Evolutionary conservation across 192 early-diverging fungal species (phyloP).

Genomic region (Backusella australiensis): DNA sequence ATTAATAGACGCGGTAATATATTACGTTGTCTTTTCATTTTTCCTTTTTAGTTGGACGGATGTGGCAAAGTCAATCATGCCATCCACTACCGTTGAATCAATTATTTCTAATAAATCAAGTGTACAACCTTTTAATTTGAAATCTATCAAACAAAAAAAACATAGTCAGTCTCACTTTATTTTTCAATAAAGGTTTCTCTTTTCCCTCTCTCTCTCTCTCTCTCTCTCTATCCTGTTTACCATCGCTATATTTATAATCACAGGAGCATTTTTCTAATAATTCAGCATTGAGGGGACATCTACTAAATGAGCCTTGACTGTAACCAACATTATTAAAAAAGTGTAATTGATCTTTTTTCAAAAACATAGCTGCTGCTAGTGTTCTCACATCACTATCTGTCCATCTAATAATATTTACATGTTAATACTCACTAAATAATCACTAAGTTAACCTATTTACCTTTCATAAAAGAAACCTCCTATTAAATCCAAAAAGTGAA

Average conservation of each 20-base stretch:
- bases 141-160: constrained; percentile 2
- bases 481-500: constrained; percentile 67
- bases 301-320: constrained; percentile 52
- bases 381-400: constrained; percentile 70
- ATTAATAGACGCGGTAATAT: neutral
- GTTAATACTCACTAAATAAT: neutral
- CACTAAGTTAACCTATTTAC: constrained; percentile 15
- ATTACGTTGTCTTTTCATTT: no score
- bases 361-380: constrained; percentile 60
- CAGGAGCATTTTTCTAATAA: constrained; percentile 45
- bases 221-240: constrained; percentile 28
- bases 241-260: constrained; percentile 41
- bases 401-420: constrained; percentile 44
- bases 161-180: neutral
- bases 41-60: neutral
- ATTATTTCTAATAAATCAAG: neutral
- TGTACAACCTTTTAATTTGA: constrained; percentile 1
- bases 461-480: constrained; percentile 91
- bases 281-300: constrained; percentile 63
- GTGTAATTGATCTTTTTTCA: constrained; percentile 62
- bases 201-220: neutral
- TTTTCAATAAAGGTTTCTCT: neutral
- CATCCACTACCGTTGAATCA: neutral
- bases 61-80: constrained; percentile 10
- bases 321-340: constrained; percentile 78